phyloP scores from a whole-genome alignment of 2,329 filamentous ascomycete species.

The Aspergillus pseudonomiae region DNA sequence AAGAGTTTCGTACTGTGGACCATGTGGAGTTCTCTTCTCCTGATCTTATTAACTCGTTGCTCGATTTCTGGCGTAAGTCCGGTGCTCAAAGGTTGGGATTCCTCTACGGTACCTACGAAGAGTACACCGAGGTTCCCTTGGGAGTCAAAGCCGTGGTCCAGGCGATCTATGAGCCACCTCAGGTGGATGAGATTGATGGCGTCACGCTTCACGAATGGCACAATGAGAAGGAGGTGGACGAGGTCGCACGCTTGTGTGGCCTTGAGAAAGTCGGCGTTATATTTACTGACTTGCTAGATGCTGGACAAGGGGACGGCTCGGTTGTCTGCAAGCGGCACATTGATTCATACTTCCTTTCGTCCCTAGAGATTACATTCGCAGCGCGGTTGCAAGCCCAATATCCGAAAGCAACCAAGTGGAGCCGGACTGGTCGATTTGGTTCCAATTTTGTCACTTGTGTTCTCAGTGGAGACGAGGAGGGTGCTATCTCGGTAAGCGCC shows the following conservation, averaged over 20 bases:
- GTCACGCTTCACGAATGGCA: constrained; percentile 83
- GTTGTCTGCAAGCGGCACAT: constrained; percentile 95
- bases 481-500: constrained; percentile 83
- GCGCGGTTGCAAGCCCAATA: constrained; percentile 84
- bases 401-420: constrained; percentile 93
- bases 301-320: constrained; percentile 77
- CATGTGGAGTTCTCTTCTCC: constrained; percentile 94
- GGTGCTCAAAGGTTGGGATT: constrained; percentile 85
- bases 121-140: constrained; percentile 89
- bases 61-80: constrained; percentile 88
- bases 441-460: constrained; percentile 98
- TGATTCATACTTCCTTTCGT: constrained; percentile 92
- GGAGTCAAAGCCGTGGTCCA: constrained; percentile 95
- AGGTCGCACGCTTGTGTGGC: constrained; percentile 79
- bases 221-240: constrained; percentile 78
- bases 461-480: constrained; percentile 86
- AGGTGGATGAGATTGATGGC: constrained; percentile 85
- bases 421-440: constrained; percentile 88
- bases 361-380: constrained; percentile 87
- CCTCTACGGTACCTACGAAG: constrained; percentile 85
- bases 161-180: constrained; percentile 94
- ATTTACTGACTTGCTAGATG: constrained; percentile 87
- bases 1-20: constrained; percentile 94
- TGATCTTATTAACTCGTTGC: constrained; percentile 81
- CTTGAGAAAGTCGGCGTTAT: constrained; percentile 89